A percentile compares a stretch with the other conserved stretches of the same genome.
These are phyloP conservation scores for Fragosphaeria purpurea DNA, from an alignment of 2,329 filamentous ascomycete species.

Conservation along the genomic window DNA sequence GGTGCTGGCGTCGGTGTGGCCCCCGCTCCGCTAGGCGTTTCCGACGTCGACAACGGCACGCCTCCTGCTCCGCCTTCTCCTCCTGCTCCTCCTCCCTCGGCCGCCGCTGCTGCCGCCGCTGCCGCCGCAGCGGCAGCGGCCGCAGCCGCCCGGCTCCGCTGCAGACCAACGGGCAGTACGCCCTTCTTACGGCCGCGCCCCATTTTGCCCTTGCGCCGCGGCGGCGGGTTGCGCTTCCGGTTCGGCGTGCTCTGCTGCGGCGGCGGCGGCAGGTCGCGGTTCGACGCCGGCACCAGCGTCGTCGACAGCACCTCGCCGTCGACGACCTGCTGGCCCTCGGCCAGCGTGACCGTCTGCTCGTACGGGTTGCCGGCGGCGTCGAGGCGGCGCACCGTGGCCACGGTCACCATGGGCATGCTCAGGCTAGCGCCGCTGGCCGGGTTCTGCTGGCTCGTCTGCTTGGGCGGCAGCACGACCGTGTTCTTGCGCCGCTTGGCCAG, in stretches of 20 bases:
- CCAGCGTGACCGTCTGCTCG: constrained; percentile 73
- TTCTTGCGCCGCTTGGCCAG: constrained; percentile 54
- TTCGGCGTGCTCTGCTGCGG: constrained; percentile 27
- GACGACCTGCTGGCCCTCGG: constrained; percentile 66
- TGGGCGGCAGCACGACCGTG: constrained; percentile 46
- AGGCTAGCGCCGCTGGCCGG: constrained; percentile 11
- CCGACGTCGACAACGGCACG: no score
- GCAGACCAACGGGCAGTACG: constrained; percentile 34
- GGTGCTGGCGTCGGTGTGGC: neutral
- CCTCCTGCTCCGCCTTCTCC: neutral
- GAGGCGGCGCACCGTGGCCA: constrained; percentile 67
- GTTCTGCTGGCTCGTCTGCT: constrained; percentile 28
- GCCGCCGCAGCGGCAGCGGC: constrained; percentile 5
- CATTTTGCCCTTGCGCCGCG: constrained; percentile 65
- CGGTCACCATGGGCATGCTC: constrained; percentile 49
- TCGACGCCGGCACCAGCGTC: constrained; percentile 37
- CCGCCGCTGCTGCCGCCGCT: constrained; percentile 1
- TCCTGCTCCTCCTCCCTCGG: neutral
- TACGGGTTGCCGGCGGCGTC: constrained; percentile 74
- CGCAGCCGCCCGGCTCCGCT: constrained; percentile 7
- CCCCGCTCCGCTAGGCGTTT: no score
- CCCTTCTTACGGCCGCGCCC: constrained; percentile 73
- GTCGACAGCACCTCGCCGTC: constrained; percentile 71
- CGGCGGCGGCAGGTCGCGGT: constrained; percentile 43
- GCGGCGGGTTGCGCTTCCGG: constrained; percentile 60